Conservation (phyloP, 139 green algal genomes). For the Chlorella sorokiniana region DNA sequence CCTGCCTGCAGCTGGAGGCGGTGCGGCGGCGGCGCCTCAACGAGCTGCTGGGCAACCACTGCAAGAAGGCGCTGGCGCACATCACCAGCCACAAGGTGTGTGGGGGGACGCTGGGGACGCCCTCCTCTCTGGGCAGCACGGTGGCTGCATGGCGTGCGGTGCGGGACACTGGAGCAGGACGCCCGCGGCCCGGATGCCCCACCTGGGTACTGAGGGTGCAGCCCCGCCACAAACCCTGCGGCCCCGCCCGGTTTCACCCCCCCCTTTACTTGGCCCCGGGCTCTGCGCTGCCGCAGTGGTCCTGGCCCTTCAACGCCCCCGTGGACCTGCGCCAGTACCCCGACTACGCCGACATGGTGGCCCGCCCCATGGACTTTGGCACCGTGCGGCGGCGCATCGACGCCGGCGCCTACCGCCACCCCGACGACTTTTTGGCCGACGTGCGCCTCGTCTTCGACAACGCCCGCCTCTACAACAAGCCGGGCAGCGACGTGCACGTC, state of each 20-base stretch:
- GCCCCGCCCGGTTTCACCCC: neutral
- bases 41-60: slow-evolving; percentile 46
- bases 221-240: neutral
- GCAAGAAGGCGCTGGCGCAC: slow-evolving; percentile 36
- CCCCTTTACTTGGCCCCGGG: no score
- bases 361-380: slow-evolving; percentile 79
- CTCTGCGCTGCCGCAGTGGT: slow-evolving; percentile 52
- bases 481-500: slow-evolving; percentile 77
- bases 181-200: no score
- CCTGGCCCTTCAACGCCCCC: slow-evolving; percentile 82
- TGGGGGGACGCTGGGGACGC: no score
- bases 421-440: slow-evolving; percentile 54
- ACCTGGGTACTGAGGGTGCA: no score
- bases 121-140: neutral
- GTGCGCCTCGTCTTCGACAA: slow-evolving; percentile 83
- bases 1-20: slow-evolving; percentile 14
- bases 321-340: slow-evolving; percentile 76
- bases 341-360: slow-evolving; percentile 76
- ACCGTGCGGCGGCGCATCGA: slow-evolving; percentile 72
- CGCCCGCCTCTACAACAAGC: slow-evolving; percentile 82
- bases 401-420: slow-evolving; percentile 60
- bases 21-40: slow-evolving; percentile 17
- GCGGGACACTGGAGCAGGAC: neutral
- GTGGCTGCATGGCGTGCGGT: neutral
- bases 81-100: slow-evolving; percentile 52